These are phyloP conservation scores for Talaromyces sp. DNA, from an alignment of 2,329 filamentous ascomycete species.

Conservation along the genomic window DNA sequence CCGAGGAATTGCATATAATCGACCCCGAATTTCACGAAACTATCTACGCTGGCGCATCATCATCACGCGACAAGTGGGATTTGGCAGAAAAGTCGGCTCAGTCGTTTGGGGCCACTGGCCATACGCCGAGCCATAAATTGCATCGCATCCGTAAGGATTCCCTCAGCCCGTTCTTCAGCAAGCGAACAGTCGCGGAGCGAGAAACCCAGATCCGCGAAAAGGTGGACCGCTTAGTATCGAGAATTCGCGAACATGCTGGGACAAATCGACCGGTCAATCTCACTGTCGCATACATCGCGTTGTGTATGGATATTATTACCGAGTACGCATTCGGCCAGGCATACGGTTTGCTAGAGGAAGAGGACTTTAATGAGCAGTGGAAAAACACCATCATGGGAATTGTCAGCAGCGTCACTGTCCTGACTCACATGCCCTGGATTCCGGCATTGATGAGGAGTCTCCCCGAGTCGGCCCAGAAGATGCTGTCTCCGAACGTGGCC, in stretches of 20 bases:
- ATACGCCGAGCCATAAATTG: slow-evolving; percentile 32
- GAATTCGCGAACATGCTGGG: neutral
- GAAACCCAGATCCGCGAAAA: slow-evolving; percentile 28
- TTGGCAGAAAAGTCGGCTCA: neutral
- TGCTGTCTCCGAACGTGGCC: neutral
- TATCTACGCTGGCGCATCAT: slow-evolving; percentile 17
- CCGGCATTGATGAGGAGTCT: slow-evolving; percentile 9
- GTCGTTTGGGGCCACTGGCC: neutral
- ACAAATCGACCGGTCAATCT: neutral
- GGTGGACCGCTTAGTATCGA: slow-evolving; percentile 10
- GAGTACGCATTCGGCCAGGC: slow-evolving; percentile 26
- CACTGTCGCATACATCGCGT: neutral
- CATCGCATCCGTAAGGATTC: slow-evolving; percentile 37
- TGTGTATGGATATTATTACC: slow-evolving; percentile 26
- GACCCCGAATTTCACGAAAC: slow-evolving; percentile 28
- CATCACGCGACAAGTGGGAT: slow-evolving; percentile 17
- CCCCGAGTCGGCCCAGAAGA: neutral
- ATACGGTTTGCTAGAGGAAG: slow-evolving; percentile 19
- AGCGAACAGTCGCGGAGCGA: slow-evolving; percentile 27
- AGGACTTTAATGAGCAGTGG: slow-evolving; percentile 19
- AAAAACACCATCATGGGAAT: slow-evolving; percentile 10
- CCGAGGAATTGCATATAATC: slow-evolving; percentile 28
- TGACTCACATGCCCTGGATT: slow-evolving; percentile 21
- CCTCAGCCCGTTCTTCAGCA: slow-evolving; percentile 41
- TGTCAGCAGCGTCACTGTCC: neutral